These are phyloP conservation scores for Vigna unguiculata DNA, from an alignment of 306 rosid genomes.

Conservation along the genomic window DNA sequence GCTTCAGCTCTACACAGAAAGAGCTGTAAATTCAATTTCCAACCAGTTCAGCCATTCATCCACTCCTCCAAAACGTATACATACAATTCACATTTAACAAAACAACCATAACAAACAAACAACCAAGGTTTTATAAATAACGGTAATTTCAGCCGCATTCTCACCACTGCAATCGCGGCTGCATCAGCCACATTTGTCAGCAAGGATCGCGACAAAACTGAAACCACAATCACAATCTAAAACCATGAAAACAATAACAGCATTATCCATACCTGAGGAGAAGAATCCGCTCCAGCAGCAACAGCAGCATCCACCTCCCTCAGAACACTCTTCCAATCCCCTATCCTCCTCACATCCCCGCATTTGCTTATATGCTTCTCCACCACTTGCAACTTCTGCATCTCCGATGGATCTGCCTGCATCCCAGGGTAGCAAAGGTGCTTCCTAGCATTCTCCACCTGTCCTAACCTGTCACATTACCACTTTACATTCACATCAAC, in stretches of 20 bases:
- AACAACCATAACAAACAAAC: neutral
- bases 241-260: neutral
- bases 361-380: slow-evolving; percentile 83
- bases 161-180: neutral
- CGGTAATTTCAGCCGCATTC: neutral
- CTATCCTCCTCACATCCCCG: slow-evolving; percentile 71
- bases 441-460: slow-evolving; percentile 79
- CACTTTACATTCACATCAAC: slow-evolving; percentile 23
- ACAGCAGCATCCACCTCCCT: slow-evolving; percentile 76
- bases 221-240: neutral
- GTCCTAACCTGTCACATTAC: slow-evolving; percentile 76
- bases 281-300: slow-evolving; percentile 78
- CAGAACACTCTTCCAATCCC: slow-evolving; percentile 82
- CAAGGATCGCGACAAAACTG: neutral
- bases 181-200: slow-evolving; percentile 2
- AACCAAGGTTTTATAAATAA: neutral
- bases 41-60: slow-evolving; percentile 60
- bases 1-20: slow-evolving; percentile 97
- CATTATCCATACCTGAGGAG: slow-evolving; percentile 68
- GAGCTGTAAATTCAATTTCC: slow-evolving; percentile 90
- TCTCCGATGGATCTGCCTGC: slow-evolving; percentile 64
- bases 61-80: slow-evolving; percentile 14
- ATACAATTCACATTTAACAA: neutral
- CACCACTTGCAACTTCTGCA: slow-evolving; percentile 71
- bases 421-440: slow-evolving; percentile 66